Base-by-base conservation (phyloP, 352 stramenopile genomes). In the Globisporangium cystogenes region DNA sequence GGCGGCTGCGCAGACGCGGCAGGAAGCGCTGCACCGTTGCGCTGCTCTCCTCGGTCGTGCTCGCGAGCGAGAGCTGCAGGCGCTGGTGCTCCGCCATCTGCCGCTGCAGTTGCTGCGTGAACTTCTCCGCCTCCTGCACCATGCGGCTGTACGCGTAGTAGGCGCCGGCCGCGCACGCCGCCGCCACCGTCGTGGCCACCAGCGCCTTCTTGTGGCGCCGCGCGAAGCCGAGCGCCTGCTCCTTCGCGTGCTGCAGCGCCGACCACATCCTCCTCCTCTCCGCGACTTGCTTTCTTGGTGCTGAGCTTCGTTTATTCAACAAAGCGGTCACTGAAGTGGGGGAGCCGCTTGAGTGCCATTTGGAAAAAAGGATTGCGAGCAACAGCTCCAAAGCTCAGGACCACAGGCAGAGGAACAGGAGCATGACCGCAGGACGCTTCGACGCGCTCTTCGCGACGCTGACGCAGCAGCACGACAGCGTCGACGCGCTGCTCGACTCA, bases 401-500 rank as follows among this genome's bases (percentile, higher is more conserved):
- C n/a, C n/a, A n/a, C n/a, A n/a, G n/a, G n/a, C n/a, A n/a, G n/a
- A n/a, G n/a, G n/a, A n/a, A n/a, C n/a, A n/a, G n/a, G 27, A 56
- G 53, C 2, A 82, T 79, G 66, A 76, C 47, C 51, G 47, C 59
- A 10, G 58, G 70, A 14, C 66, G 70, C 51, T 82, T 82, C 39
- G 80, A 90, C 50, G 64, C 70, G 61, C 72, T 99, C 51, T 93
- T 99, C 53, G 67, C 98, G 67, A 84, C 94, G 62, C 77, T 99
- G 14, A 94, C 96, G 49, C 90, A 98, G 68, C 91, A 98, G 65
- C 78, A 95, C 26, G 70, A 83, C 33, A 90, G 94, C 37, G 98
- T 99, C 59, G 96, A 99, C 62, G 87, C 90, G 21, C 71, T 99
- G 37, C 76, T 99, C 53, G 91, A 99, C 60, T 96, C 88, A 20